phyloP scores from a whole-genome alignment of 306 rosid genomes.

The Dryas octopetala region DNA sequence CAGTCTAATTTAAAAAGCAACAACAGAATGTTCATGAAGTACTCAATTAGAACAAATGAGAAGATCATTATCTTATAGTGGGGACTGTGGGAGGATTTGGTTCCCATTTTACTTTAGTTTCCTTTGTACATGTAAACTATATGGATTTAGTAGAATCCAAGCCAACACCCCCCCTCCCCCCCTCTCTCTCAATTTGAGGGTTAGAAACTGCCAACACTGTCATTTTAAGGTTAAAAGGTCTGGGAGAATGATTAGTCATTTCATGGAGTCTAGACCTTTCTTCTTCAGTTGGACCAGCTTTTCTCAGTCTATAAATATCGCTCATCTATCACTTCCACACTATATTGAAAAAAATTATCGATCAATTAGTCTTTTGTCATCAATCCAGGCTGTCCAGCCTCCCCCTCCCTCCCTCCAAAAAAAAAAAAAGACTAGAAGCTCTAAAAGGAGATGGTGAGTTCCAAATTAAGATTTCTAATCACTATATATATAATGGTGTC shows the following conservation, averaged over 20 bases:
- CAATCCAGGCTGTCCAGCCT: constrained; percentile 12
- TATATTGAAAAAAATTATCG: constrained; percentile 11
- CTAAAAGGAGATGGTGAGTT: constrained; percentile 38
- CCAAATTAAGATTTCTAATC: not conserved
- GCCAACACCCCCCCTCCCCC: not conserved
- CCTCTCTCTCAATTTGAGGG: not conserved
- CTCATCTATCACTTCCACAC: constrained; percentile 25
- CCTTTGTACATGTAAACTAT: not conserved
- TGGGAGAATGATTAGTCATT: constrained; percentile 40
- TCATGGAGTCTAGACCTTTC: constrained; percentile 59
- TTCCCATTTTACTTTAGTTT: constrained; percentile 12
- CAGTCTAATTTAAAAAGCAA: constrained; percentile 20
- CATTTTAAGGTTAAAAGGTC: constrained; percentile 20
- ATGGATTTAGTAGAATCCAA: too few relatives aligned
- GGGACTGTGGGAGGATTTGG: constrained; percentile 9
- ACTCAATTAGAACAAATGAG: constrained; percentile 28
- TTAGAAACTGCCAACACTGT: constrained; percentile 37
- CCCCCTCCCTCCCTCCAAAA: constrained; percentile 2
- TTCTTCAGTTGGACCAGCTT: constrained; percentile 33
- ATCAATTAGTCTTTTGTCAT: constrained; percentile 18
- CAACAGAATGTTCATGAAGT: constrained; percentile 21
- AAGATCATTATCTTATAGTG: constrained; percentile 3
- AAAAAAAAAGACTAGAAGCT: constrained; percentile 13
- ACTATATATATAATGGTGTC: not conserved
- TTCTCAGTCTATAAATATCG: constrained; percentile 45